These are phyloP conservation scores for Lomentospora prolificans DNA, from an alignment of 2,329 filamentous ascomycete species.

Conservation along the genomic window DNA sequence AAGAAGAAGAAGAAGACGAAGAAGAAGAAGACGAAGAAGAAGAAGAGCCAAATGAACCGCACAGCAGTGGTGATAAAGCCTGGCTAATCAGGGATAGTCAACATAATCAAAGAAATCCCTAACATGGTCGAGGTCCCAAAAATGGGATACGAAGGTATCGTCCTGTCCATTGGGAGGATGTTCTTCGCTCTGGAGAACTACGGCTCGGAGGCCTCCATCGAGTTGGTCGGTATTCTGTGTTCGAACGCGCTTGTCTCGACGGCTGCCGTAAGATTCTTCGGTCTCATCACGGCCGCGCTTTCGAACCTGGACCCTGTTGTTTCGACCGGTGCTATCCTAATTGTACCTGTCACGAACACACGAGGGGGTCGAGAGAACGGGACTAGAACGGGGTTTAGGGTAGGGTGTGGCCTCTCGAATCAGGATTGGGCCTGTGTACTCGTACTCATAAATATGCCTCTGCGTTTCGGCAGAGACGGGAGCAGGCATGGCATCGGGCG, in stretches of 20 bases:
- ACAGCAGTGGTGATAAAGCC: background rate
- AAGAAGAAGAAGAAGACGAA: background rate
- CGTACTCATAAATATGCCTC: background rate
- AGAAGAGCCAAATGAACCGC: background rate
- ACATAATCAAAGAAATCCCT: too few species aligned
- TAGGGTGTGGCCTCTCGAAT: background rate
- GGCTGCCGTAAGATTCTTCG: background rate
- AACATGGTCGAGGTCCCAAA: too few species aligned
- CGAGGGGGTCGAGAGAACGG: background rate
- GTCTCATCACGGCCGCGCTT: background rate
- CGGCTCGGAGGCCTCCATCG: too few species aligned
- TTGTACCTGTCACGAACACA: background rate
- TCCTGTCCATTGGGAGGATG: too few species aligned
- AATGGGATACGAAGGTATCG: too few species aligned
- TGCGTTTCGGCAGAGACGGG: background rate
- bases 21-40: background rate
- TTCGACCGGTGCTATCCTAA: background rate
- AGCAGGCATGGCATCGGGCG: background rate
- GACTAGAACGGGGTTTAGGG: background rate
- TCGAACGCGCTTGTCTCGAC: background rate
- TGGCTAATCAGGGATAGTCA: too few species aligned
- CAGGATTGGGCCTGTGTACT: background rate
- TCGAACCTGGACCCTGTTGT: background rate
- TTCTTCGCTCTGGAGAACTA: background rate
- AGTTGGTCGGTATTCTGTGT: too few species aligned